Evolutionary conservation across 257 asterid genomes (phyloP).

Genomic region (Solanum pimpinellifolium): DNA sequence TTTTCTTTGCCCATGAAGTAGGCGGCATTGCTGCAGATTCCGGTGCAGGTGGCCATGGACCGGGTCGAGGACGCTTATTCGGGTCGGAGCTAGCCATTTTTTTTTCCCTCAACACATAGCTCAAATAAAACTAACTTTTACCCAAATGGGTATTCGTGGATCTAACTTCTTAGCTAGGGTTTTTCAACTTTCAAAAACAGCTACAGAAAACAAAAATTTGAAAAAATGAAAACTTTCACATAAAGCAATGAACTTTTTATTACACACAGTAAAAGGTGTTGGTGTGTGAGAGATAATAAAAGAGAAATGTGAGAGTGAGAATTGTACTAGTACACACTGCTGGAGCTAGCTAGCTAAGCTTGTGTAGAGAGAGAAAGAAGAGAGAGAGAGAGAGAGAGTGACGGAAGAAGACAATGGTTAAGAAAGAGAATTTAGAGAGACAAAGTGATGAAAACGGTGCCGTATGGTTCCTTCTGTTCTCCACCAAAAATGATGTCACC

Average conservation of each 20-base stretch:
- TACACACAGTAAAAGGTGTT: slow-evolving; percentile 4
- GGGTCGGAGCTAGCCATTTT: slow-evolving; percentile 77
- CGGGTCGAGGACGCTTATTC: slow-evolving; percentile 51
- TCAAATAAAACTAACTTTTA: background rate
- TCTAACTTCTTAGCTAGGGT: slow-evolving; percentile 36
- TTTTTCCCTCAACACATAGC: slow-evolving; percentile 16
- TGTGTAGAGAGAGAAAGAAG: background rate
- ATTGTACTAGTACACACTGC: background rate
- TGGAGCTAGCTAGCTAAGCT: background rate
- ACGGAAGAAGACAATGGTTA: slow-evolving; percentile 1
- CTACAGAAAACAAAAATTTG: background rate
- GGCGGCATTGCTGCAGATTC: slow-evolving; percentile 80
- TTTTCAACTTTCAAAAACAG: background rate
- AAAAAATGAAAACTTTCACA: background rate
- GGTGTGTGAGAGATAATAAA: background rate
- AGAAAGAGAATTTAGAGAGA: background rate
- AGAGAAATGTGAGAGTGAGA: background rate
- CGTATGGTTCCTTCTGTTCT: background rate
- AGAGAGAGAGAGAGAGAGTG: background rate
- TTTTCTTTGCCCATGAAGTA: slow-evolving; percentile 86
- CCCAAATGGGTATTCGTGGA: slow-evolving; percentile 10
- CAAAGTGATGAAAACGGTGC: slow-evolving; percentile 3
- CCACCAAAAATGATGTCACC: background rate
- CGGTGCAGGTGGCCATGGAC: slow-evolving; percentile 74
- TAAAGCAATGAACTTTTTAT: background rate